These are phyloP conservation scores for Geranomyces michiganensis DNA, from an alignment of 192 early-diverging fungal species.

Conservation along the genomic window DNA sequence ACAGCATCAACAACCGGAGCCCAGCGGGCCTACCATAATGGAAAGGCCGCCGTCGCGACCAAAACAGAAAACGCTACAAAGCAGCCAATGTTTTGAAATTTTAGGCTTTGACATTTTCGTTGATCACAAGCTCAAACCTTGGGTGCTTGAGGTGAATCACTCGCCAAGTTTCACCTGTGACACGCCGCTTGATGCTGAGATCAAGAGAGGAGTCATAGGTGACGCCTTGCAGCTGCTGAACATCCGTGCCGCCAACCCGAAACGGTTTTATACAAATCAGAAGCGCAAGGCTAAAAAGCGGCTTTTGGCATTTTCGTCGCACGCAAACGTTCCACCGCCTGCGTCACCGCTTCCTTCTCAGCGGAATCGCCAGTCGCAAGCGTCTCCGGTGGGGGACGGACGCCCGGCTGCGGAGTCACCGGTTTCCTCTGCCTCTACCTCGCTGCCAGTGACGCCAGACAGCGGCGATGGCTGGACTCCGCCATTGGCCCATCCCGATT, in stretches of 20 bases:
- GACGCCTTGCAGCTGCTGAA: constrained; percentile 54
- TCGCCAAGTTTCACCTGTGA: constrained; percentile 64
- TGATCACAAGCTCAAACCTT: constrained; percentile 61
- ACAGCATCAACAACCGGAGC: neutral
- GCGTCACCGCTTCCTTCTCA: neutral
- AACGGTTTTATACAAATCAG: constrained; percentile 44
- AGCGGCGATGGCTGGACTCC: neutral
- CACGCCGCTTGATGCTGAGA: constrained; percentile 52
- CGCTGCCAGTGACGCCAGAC: neutral
- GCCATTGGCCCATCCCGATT: neutral
- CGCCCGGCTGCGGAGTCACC: neutral
- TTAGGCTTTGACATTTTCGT: constrained; percentile 66
- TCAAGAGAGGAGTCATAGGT: constrained; percentile 56
- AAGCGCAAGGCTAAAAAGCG: constrained; percentile 37
- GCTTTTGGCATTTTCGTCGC: constrained; percentile 24
- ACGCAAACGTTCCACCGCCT: neutral
- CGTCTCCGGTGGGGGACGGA: neutral
- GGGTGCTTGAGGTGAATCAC: constrained; percentile 67
- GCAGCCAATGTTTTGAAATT: constrained; percentile 60
- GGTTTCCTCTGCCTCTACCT: neutral
- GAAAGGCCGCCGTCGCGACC: neutral
- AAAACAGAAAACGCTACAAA: neutral
- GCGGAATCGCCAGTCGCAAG: neutral
- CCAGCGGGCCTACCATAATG: neutral
- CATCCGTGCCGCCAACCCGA: constrained; percentile 27